A percentile compares a stretch with the other conserved stretches of the same genome.
phyloP scores from a whole-genome alignment of 768 basidiomycete species.

The Trametes sanguinea region DNA sequence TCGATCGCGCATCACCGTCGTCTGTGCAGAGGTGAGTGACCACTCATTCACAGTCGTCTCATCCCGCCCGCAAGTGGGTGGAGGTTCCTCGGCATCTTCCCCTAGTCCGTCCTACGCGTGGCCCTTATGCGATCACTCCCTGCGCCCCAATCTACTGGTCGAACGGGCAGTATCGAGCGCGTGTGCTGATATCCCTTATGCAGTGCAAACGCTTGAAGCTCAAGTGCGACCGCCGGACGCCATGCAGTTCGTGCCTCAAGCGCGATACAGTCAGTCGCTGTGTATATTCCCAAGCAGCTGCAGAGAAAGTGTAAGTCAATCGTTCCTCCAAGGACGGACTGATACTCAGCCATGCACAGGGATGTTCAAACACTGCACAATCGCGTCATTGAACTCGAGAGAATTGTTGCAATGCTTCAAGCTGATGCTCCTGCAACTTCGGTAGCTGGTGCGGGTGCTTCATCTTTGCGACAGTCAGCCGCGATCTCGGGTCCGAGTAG shows the following conservation, averaged over 20 bases:
- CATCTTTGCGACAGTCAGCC: constrained; percentile 19
- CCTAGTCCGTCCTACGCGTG: background rate
- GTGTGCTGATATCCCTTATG: background rate
- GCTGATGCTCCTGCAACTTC: constrained; percentile 26
- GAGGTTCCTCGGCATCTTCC: background rate
- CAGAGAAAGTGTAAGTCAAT: constrained; percentile 75
- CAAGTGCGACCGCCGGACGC: constrained; percentile 78
- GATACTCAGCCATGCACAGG: constrained; percentile 34
- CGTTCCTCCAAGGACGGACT: constrained; percentile 7
- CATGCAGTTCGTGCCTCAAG: constrained; percentile 78
- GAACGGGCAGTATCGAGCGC: no score
- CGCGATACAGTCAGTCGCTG: constrained; percentile 74
- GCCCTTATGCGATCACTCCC: background rate
- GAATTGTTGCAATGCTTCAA: constrained; percentile 52
- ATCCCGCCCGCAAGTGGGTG: background rate
- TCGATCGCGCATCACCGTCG: constrained; percentile 76
- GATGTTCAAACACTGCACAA: constrained; percentile 86
- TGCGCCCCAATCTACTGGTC: background rate
- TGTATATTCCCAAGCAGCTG: constrained; percentile 77
- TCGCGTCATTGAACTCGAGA: constrained; percentile 71
- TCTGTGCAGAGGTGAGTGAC: constrained; percentile 70
- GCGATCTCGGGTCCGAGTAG: constrained; percentile 15
- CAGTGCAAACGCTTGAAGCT: constrained; percentile 89
- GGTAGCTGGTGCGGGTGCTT: constrained; percentile 25
- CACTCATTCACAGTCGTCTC: background rate